These are phyloP conservation scores for Lepraria neglecta DNA, from an alignment of 495 filamentous ascomycete species.

Conservation along the genomic window DNA sequence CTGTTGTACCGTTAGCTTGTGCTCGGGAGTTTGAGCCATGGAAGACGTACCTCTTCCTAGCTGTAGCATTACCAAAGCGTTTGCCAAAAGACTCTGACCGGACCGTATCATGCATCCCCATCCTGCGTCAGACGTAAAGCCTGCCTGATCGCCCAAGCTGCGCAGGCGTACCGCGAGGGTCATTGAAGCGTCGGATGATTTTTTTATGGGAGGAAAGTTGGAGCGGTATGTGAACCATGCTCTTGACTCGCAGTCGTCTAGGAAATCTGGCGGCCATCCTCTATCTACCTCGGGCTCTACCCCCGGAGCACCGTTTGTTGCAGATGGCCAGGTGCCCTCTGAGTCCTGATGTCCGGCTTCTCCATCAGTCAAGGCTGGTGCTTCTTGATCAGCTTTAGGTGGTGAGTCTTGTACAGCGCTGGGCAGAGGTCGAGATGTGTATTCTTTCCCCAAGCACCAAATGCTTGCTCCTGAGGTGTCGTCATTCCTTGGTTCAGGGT, in stretches of 20 bases:
- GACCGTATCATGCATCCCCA: slow-evolving; percentile 99
- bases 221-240: slow-evolving; percentile 97
- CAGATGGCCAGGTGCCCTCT: background rate
- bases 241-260: slow-evolving; percentile 86
- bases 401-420: slow-evolving; percentile 1
- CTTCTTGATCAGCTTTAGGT: background rate
- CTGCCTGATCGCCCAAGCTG: slow-evolving; percentile 69
- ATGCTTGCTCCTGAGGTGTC: slow-evolving; percentile 58
- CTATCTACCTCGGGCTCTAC: slow-evolving; percentile 23
- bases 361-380: background rate
- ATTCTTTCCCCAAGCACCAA: slow-evolving; percentile 83
- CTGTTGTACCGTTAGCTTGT: slow-evolving; percentile 43
- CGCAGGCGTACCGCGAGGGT: slow-evolving; percentile 80
- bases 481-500: slow-evolving; percentile 85
- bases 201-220: slow-evolving; percentile 77
- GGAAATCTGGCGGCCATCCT: slow-evolving; percentile 78
- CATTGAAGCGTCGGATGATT: slow-evolving; percentile 67
- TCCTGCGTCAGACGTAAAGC: slow-evolving; percentile 89
- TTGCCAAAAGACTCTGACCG: slow-evolving; percentile 87
- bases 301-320: background rate
- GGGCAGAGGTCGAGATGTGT: slow-evolving; percentile 41
- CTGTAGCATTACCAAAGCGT: slow-evolving; percentile 62
- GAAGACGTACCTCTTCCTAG: slow-evolving; percentile 67
- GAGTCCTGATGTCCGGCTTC: slow-evolving; percentile 1
- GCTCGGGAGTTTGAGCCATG: background rate